Evolutionary conservation across 1,139 yeast genomes (phyloP).

Genomic region (Candida labiduridarum): DNA sequence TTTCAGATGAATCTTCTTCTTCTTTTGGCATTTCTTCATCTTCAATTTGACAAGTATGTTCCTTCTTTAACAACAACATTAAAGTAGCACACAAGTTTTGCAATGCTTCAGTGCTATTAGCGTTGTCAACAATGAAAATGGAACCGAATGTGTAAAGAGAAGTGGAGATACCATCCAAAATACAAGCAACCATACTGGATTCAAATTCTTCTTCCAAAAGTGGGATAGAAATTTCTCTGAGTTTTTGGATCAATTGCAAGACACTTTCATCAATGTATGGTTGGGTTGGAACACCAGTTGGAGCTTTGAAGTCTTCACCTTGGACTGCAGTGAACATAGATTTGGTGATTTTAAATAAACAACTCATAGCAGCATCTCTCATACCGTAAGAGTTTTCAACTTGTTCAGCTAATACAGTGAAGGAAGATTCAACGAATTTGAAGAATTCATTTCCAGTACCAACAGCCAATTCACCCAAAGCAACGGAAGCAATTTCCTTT

Average conservation of each 20-base stretch:
- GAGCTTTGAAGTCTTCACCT: constrained; percentile 56
- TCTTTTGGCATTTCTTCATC: constrained; percentile 56
- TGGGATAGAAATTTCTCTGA: constrained; percentile 65
- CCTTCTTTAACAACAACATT: constrained; percentile 71
- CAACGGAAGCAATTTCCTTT: constrained; percentile 96
- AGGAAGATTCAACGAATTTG: constrained; percentile 73
- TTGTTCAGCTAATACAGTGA: constrained; percentile 68
- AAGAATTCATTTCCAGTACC: constrained; percentile 84
- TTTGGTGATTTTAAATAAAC: constrained; percentile 80
- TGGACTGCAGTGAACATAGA: constrained; percentile 66
- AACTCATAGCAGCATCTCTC: constrained; percentile 82
- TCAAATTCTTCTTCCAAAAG: constrained; percentile 80
- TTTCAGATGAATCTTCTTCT: constrained; percentile 76
- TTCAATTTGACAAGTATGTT: constrained; percentile 78
- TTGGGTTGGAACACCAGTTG: constrained; percentile 72
- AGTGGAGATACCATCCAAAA: constrained; percentile 75
- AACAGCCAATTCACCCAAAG: constrained; percentile 83
- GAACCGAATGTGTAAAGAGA: constrained; percentile 76
- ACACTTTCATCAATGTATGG: constrained; percentile 62
- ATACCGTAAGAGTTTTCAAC: constrained; percentile 87
- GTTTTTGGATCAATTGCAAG: constrained; percentile 61
- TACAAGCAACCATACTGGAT: constrained; percentile 73
- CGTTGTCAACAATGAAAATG: constrained; percentile 62
- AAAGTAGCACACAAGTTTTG: constrained; percentile 72
- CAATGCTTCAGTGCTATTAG: constrained; percentile 58